These are phyloP conservation scores for Tulasnella calospora DNA, from an alignment of 768 basidiomycete genomes.

Conservation along the genomic window DNA sequence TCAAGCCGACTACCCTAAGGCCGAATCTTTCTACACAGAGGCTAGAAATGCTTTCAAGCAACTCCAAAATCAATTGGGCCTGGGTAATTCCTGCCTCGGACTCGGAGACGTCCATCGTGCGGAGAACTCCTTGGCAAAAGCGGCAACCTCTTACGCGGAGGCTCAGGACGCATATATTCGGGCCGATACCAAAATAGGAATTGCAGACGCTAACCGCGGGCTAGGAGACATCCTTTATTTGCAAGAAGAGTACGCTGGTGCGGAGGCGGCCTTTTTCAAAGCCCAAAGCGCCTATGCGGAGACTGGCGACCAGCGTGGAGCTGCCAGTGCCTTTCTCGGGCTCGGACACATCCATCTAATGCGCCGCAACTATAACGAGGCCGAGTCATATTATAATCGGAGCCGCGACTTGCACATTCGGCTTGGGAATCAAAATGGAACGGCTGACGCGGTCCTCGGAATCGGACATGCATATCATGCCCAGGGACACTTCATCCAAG, in stretches of 20 bases:
- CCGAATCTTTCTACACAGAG: background rate
- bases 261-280: background rate
- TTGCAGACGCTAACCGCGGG: background rate
- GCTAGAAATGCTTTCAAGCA: background rate
- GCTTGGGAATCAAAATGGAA: no score
- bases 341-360: background rate
- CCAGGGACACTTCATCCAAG: no score
- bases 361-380: no score
- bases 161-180: background rate
- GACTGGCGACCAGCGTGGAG: background rate
- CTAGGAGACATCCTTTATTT: background rate
- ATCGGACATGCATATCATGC: no score
- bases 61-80: background rate
- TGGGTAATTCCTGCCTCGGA: background rate
- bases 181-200: background rate
- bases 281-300: background rate
- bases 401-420: no score
- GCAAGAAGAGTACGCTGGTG: background rate
- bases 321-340: background rate
- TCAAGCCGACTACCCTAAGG: background rate
- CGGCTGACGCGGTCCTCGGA: no score
- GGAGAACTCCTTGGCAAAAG: background rate
- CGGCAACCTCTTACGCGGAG: background rate
- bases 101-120: background rate
- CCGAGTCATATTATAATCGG: no score